phyloP scores from a whole-genome alignment of 495 filamentous ascomycete genomes.

The Penicillium canescens region DNA sequence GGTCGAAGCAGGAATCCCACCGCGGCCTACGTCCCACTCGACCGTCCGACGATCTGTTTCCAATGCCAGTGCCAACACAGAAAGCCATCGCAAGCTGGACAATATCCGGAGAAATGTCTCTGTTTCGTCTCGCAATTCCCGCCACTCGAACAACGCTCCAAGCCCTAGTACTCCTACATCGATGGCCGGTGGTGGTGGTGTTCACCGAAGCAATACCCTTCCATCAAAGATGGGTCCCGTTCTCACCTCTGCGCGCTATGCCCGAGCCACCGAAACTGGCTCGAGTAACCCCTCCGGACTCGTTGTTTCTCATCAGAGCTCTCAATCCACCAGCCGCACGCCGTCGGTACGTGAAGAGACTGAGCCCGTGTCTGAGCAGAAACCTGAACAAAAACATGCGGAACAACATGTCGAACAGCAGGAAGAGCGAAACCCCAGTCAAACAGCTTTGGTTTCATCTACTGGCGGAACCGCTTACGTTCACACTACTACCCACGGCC shows the following conservation, averaged over 20 bases:
- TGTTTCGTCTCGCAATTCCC: slow-evolving; percentile 67
- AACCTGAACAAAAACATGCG: not conserved
- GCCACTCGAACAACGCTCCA: slow-evolving; percentile 65
- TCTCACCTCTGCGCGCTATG: slow-evolving; percentile 57
- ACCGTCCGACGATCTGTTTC: slow-evolving; percentile 76
- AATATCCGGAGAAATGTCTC: slow-evolving; percentile 84
- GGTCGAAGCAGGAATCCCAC: slow-evolving; percentile 66
- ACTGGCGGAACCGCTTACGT: slow-evolving; percentile 24
- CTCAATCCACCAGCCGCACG: slow-evolving; percentile 35
- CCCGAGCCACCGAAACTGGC: slow-evolving; percentile 39
- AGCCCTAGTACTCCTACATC: slow-evolving; percentile 72
- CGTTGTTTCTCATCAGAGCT: slow-evolving; percentile 32
- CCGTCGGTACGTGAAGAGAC: slow-evolving; percentile 32
- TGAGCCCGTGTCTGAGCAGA: slow-evolving; percentile 6
- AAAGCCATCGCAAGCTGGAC: slow-evolving; percentile 74
- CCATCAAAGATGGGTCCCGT: slow-evolving; percentile 90
- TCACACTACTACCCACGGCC: slow-evolving; percentile 41
- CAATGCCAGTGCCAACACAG: slow-evolving; percentile 81
- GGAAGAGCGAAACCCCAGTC: not conserved
- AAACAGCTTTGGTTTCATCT: slow-evolving; percentile 3
- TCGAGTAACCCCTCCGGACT: slow-evolving; percentile 32
- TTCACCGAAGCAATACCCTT: slow-evolving; percentile 90
- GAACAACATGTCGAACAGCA: not conserved
- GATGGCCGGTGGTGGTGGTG: slow-evolving; percentile 55
- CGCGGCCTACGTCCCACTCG: slow-evolving; percentile 52